Evolutionary conservation across 257 asterid genomes (phyloP).

Genomic region (Ehretia macrophylla): DNA sequence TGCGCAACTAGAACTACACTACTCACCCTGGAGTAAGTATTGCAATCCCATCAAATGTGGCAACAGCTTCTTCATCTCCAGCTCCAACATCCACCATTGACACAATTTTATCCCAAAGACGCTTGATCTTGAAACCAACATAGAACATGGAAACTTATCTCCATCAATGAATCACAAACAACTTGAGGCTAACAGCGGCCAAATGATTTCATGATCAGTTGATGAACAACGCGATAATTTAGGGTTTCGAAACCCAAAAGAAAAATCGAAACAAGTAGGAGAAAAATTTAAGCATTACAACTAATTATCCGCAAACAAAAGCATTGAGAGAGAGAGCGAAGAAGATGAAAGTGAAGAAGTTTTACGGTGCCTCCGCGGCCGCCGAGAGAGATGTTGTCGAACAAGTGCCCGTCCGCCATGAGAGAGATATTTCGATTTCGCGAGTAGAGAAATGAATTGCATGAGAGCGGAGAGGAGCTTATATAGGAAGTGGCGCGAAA

Average conservation of each 20-base stretch:
- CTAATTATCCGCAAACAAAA: background rate
- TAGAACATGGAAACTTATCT: constrained; percentile 94
- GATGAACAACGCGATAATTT: background rate
- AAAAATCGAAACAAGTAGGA: background rate
- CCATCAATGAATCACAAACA: constrained; percentile 98
- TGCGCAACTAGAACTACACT: constrained; percentile 3
- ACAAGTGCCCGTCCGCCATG: constrained; percentile 81
- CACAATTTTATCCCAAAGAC: constrained; percentile 55
- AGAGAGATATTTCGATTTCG: background rate
- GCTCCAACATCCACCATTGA: constrained; percentile 93
- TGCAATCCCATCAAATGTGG: constrained; percentile 84
- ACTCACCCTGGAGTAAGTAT: constrained; percentile 93
- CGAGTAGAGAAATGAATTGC: background rate
- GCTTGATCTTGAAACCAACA: constrained; percentile 82
- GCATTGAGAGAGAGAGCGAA: background rate
- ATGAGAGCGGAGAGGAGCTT: background rate
- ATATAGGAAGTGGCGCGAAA: constrained; percentile 21
- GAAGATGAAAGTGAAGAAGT: background rate
- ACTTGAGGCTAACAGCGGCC: too few species aligned
- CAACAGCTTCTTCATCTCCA: constrained; percentile 96
- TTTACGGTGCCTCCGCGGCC: constrained; percentile 94
- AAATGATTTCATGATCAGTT: background rate
- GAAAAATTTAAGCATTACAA: too few species aligned
- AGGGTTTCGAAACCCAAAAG: background rate
- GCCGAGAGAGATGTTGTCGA: constrained; percentile 76